Evolutionary conservation across 495 filamentous ascomycete genomes (phyloP).

Genomic region (Talaromyces trachyspermus): DNA sequence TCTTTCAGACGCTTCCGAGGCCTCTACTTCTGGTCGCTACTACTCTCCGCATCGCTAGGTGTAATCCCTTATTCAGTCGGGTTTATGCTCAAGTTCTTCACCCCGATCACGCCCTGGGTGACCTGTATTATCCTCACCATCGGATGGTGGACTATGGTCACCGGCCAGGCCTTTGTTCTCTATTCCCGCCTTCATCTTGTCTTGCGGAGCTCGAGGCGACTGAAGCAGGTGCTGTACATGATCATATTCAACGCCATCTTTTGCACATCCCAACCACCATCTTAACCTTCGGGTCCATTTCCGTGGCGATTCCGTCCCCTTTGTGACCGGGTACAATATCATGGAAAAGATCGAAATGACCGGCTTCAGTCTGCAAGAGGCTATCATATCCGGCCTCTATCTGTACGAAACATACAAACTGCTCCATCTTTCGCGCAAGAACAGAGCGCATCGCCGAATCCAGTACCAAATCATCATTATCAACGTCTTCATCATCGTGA

Average conservation of each 20-base stretch:
- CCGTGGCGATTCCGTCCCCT: constrained; percentile 17
- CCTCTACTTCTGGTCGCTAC: constrained; percentile 48
- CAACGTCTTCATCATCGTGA: constrained; percentile 42
- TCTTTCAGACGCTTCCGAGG: constrained; percentile 47
- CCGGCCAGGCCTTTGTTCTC: constrained; percentile 43
- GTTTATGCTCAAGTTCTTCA: constrained; percentile 47
- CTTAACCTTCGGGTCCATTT: constrained; percentile 41
- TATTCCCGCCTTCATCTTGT: constrained; percentile 47
- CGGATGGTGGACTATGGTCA: constrained; percentile 50
- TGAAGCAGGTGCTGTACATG: constrained; percentile 33
- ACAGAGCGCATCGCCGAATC: not conserved
- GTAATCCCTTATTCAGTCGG: constrained; percentile 45
- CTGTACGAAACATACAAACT: constrained; percentile 46
- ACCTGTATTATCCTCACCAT: constrained; percentile 40
- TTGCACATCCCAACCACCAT: constrained; percentile 44
- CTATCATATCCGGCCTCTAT: constrained; percentile 50
- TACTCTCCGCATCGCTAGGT: constrained; percentile 35
- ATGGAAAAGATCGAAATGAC: constrained; percentile 52
- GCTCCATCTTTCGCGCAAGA: constrained; percentile 26
- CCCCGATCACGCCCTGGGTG: constrained; percentile 19
- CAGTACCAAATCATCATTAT: constrained; percentile 29
- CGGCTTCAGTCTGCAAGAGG: constrained; percentile 51
- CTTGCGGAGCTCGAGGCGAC: constrained; percentile 34
- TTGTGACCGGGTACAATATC: constrained; percentile 40
- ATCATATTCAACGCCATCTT: constrained; percentile 39